Evolutionary conservation across 202 grass and related monocot species (phyloP).

Genomic region (Hordeum pubiflorum): DNA sequence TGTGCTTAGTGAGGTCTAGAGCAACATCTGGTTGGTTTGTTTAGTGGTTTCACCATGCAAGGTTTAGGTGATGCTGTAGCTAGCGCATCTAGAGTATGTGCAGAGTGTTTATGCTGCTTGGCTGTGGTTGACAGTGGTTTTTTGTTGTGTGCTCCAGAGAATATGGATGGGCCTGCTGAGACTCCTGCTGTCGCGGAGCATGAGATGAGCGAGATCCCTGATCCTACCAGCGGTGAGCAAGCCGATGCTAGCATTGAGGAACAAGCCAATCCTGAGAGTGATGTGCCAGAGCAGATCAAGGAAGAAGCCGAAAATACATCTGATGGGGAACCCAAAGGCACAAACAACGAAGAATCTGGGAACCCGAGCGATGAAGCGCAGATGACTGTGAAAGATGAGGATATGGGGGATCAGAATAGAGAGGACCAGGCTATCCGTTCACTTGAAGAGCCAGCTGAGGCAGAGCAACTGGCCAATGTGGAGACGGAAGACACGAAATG

Average conservation of each 20-base stretch:
- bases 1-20: background rate
- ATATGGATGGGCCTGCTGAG: conserved; percentile 41
- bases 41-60: background rate
- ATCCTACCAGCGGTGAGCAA: conserved; percentile 15
- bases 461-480: conserved; percentile 14
- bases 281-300: conserved; percentile 3
- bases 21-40: background rate
- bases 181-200: conserved; percentile 19
- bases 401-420: background rate
- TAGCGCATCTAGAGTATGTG: background rate
- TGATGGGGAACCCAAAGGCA: conserved; percentile 24
- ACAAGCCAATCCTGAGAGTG: background rate
- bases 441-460: conserved; percentile 16
- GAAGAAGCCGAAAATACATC: conserved; percentile 27
- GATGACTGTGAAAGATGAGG: background rate
- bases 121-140: background rate
- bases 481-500: conserved; percentile 63
- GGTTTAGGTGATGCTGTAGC: background rate
- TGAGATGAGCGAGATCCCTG: conserved; percentile 25
- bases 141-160: conserved; percentile 24
- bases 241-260: conserved; percentile 17
- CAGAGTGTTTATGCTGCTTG: background rate
- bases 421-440: conserved; percentile 13
- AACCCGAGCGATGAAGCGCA: conserved; percentile 11
- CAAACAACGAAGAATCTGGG: conserved; percentile 7